These are phyloP conservation scores for Melocanna baccifera DNA, from an alignment of 176 grass and related monocot species.

Conservation along the genomic window DNA sequence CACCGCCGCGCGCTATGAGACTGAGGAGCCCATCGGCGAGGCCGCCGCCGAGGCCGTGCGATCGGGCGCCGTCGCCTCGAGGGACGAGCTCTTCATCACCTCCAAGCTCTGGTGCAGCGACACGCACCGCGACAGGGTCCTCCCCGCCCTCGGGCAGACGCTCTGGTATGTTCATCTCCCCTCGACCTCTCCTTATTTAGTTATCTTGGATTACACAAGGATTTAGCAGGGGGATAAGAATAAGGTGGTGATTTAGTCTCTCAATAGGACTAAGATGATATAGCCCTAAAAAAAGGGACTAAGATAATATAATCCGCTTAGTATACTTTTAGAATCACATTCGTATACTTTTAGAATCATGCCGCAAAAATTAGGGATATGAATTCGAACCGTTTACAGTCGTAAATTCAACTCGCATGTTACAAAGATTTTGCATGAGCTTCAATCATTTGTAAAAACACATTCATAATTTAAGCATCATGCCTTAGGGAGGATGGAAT, in stretches of 20 bases:
- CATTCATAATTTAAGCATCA: no score
- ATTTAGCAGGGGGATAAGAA: neutral
- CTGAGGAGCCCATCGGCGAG: conserved; percentile 53
- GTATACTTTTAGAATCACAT: no score
- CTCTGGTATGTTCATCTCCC: conserved; percentile 10
- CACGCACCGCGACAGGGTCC: conserved; percentile 42
- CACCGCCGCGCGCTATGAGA: conserved; percentile 56
- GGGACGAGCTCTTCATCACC: conserved; percentile 66
- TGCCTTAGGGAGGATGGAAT: no score
- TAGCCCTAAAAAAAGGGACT: no score
- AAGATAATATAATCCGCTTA: no score
- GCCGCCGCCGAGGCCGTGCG: conserved; percentile 53
- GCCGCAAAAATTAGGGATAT: no score
- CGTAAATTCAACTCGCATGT: no score
- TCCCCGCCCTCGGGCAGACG: conserved; percentile 49
- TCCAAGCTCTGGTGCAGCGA: conserved; percentile 74
- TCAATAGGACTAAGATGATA: neutral
- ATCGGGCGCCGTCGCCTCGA: conserved; percentile 35
- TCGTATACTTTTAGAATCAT: no score
- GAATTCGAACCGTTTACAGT: no score
- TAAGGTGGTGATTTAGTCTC: neutral
- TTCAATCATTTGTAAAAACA: no score
- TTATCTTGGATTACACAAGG: neutral
- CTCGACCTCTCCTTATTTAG: neutral
- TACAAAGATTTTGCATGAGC: no score